phyloP scores from a whole-genome alignment of 768 basidiomycete genomes.

The Leucosporidium scottii region DNA sequence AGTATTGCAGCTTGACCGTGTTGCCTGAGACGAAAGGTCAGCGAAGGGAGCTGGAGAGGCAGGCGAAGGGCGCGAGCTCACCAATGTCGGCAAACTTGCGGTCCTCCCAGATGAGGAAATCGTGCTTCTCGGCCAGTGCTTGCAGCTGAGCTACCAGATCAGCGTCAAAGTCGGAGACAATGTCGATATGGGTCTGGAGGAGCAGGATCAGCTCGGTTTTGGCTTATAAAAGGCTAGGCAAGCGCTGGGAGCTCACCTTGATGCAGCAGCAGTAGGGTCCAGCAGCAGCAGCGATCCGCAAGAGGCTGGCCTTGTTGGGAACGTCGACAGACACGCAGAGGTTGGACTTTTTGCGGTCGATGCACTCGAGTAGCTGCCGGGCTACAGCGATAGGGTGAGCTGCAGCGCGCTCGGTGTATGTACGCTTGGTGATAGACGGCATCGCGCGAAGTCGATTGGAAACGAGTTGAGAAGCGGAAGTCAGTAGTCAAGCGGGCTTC shows the following conservation, averaged over 20 bases:
- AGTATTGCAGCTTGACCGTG: constrained; percentile 91
- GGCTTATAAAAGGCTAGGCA: too few relatives aligned
- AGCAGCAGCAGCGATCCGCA: constrained; percentile 78
- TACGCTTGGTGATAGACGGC: constrained; percentile 24
- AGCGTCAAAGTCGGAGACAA: constrained; percentile 81
- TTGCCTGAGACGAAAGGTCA: constrained; percentile 57
- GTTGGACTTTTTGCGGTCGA: constrained; percentile 81
- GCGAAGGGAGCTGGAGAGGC: background rate
- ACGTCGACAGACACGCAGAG: constrained; percentile 96
- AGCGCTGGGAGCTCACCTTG: constrained; percentile 55
- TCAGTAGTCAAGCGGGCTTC: too few relatives aligned
- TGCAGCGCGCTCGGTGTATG: constrained; percentile 21
- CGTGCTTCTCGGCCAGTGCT: constrained; percentile 66
- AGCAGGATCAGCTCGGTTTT: background rate
- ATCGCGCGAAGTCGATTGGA: background rate
- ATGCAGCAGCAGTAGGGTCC: constrained; percentile 86
- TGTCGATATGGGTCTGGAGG: constrained; percentile 86
- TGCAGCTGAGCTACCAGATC: constrained; percentile 63
- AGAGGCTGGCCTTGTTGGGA: constrained; percentile 65
- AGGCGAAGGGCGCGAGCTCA: constrained; percentile 41
- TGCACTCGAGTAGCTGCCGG: constrained; percentile 65
- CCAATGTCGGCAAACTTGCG: constrained; percentile 99
- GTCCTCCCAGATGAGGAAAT: constrained; percentile 97
- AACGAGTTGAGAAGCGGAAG: background rate
- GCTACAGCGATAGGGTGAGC: constrained; percentile 30